phyloP scores from a whole-genome alignment of 371 early-diverging fungal species.

The Mortierella sp. region DNA sequence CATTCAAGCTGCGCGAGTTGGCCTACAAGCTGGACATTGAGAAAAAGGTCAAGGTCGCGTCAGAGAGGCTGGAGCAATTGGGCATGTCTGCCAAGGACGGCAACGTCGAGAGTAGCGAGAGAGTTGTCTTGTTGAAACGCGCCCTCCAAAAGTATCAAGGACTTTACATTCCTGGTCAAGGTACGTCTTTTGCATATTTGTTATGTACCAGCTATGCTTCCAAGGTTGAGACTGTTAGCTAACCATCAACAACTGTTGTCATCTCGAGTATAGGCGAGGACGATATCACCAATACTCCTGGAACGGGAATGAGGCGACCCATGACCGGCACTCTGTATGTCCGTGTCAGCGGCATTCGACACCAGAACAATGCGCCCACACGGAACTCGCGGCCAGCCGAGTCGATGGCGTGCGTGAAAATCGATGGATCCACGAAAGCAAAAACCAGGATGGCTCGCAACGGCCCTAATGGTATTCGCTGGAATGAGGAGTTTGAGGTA shows the following conservation, averaged over 20 bases:
- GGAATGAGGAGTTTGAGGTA: conserved; percentile 88
- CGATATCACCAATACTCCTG: conserved; percentile 16
- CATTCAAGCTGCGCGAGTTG: conserved; percentile 85
- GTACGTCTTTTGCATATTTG: conserved; percentile 5
- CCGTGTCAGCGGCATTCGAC: conserved; percentile 70
- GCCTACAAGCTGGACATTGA: conserved; percentile 90
- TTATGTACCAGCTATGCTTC: neutral
- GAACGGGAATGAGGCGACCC: conserved; percentile 73
- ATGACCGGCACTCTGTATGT: conserved; percentile 79
- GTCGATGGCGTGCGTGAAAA: conserved; percentile 79
- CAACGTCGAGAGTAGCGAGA: conserved; percentile 79
- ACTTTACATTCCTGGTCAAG: conserved; percentile 69
- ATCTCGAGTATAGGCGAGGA: conserved; percentile 18
- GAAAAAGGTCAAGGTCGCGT: conserved; percentile 83
- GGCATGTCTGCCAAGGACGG: conserved; percentile 61
- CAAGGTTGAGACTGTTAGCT: too few relatives aligned
- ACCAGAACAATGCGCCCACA: conserved; percentile 75
- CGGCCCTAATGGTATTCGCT: conserved; percentile 62
- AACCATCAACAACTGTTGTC: neutral
- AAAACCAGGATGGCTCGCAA: conserved; percentile 59
- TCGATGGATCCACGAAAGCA: conserved; percentile 82
- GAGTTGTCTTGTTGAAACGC: conserved; percentile 81
- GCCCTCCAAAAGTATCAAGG: conserved; percentile 88
- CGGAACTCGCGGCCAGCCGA: conserved; percentile 69
- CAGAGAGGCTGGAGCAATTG: conserved; percentile 64